A percentile compares a stretch with the other conserved stretches of the same genome.
phyloP scores from a whole-genome alignment of 352 stramenopile genomes.

The Poterioochromonas sp. region DNA sequence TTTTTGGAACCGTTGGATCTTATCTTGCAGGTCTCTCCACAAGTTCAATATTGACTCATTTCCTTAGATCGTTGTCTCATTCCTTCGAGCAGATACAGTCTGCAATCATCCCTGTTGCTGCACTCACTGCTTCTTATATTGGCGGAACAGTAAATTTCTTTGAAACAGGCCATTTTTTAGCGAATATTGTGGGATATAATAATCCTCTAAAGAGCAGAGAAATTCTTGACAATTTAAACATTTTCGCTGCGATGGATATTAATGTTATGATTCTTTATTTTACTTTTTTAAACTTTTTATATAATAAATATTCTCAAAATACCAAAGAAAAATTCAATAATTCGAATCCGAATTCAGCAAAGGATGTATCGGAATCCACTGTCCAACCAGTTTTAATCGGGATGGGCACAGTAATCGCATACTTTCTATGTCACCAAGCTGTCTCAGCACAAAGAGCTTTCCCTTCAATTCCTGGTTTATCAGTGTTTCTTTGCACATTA shows the following conservation, averaged over 20 bases:
- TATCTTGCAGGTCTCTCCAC: neutral
- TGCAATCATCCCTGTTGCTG: neutral
- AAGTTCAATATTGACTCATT: neutral
- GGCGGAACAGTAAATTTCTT: slow-evolving; percentile 21
- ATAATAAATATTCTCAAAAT: neutral
- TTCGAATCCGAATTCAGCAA: neutral
- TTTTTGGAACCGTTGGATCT: neutral
- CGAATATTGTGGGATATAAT: no score
- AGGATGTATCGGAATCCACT: neutral
- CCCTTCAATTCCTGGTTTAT: no score
- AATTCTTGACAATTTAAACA: neutral
- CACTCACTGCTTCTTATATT: slow-evolving; percentile 16
- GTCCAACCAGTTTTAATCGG: no score
- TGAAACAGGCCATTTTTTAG: neutral
- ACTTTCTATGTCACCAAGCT: no score
- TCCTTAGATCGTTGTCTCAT: neutral
- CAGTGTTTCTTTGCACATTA: no score
- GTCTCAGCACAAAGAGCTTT: no score
- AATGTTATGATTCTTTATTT: slow-evolving; percentile 21
- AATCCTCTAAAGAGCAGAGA: no score
- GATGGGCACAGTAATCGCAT: no score
- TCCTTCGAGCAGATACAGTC: neutral
- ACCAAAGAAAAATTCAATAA: neutral
- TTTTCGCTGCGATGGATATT: slow-evolving; percentile 9
- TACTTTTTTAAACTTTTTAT: neutral